Conservation (phyloP, 257 asterid genomes). For the Paraleonurus japonicus region DNA sequence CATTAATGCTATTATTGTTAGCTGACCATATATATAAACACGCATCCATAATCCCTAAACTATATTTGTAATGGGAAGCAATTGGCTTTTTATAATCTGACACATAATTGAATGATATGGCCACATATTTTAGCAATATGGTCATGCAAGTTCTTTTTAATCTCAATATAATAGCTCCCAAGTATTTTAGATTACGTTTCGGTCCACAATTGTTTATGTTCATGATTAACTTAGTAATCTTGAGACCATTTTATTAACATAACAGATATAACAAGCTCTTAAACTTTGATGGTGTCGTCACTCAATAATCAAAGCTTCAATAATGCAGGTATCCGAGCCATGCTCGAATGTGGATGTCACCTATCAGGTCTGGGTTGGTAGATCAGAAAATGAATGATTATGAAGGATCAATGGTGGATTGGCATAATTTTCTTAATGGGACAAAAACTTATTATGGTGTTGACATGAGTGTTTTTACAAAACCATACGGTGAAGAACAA, state of each 20-base stretch:
- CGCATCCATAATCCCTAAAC: too few relatives aligned
- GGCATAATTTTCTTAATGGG: conserved; percentile 66
- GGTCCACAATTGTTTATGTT: too few relatives aligned
- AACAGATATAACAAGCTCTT: background rate
- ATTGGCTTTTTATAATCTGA: too few relatives aligned
- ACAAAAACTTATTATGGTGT: conserved; percentile 76
- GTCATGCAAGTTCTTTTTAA: too few relatives aligned
- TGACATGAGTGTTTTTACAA: conserved; percentile 77
- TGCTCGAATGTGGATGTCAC: conserved; percentile 96
- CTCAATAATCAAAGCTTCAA: conserved; percentile 16
- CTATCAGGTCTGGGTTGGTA: conserved; percentile 67
- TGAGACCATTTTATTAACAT: background rate
- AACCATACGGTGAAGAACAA: conserved; percentile 70
- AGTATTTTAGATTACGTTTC: too few relatives aligned
- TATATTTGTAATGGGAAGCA: too few relatives aligned
- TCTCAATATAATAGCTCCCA: too few relatives aligned
- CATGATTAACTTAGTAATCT: background rate
- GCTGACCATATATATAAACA: background rate
- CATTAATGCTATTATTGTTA: background rate
- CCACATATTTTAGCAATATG: too few relatives aligned
- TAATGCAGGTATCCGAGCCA: conserved; percentile 93
- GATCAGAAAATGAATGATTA: conserved; percentile 67
- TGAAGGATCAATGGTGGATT: conserved; percentile 67
- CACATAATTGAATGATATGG: too few relatives aligned
- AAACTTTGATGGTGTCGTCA: conserved; percentile 2